Evolutionary conservation across 345 rosid genomes (phyloP), one percentile per base, ranked within the genome.

Genomic region (Salix brachista): DNA sequence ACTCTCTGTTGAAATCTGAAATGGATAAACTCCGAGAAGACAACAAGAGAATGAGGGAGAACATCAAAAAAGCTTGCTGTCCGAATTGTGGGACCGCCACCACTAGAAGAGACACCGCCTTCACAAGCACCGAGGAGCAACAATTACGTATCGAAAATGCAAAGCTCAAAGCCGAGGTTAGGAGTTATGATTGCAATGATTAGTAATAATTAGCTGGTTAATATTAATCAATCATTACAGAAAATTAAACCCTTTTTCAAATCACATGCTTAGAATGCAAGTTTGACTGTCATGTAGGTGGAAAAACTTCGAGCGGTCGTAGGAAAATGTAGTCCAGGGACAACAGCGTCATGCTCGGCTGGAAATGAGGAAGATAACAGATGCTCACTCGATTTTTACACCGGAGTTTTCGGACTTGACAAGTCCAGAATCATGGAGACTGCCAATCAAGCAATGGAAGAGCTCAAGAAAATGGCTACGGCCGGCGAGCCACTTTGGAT

Each of bases 11-110:
- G 80, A 96, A 92, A 79, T 73, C 90, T 1, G 98, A 96, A 81
- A 83, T 96, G 84, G 99, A 96, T 64, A 96, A 90, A 77, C 90
- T 94, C 16, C 77, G 93, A 68, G 97, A 96, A 0, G 98, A 96
- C 69, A 96, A 91, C 78, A 94, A 91, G 77, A 85, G 88, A 34
- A 89, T 96, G 97, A 91, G 99, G 50, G 97, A 90, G 76, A 84
- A 95, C 44, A 86, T 90, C 46, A 88, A 83, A 23, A 92, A 89
- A 81, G 85, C 95, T 60, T 88, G 91, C 78, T 96, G 99, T 83
- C 92, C 91, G 37, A 96, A 87, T 73, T 96, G 98, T 77, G 99
- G 98, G 68, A 82, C 81, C 3, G 84, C 90, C 8, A 85, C 90
- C 14, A 84, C 92, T 6, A 81, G 85, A 73, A 83, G 85, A 75